These are phyloP conservation scores for Ilyonectria destructans DNA, from an alignment of 2,329 filamentous ascomycete species.

Conservation along the genomic window DNA sequence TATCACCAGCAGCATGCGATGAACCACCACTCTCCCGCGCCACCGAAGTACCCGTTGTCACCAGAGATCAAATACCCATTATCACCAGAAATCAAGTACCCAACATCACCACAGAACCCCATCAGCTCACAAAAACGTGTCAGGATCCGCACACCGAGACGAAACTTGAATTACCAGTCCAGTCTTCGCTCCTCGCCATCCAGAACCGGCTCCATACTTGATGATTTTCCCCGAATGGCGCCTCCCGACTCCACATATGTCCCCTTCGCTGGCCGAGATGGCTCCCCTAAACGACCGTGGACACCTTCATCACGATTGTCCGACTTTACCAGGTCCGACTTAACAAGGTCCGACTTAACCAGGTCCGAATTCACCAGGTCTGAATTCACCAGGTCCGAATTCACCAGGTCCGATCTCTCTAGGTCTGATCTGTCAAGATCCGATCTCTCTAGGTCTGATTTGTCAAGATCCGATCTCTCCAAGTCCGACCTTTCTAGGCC, in stretches of 20 bases:
- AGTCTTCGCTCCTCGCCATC: constrained; percentile 66
- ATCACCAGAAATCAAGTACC: too few relatives aligned
- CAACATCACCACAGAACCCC: constrained; percentile 24
- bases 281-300: constrained; percentile 73
- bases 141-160: constrained; percentile 62
- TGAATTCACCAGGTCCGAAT: constrained; percentile 66
- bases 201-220: constrained; percentile 67
- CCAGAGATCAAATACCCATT: background rate
- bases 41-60: constrained; percentile 30
- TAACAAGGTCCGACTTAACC: constrained; percentile 58
- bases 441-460: constrained; percentile 68
- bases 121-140: constrained; percentile 51
- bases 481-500: constrained; percentile 65
- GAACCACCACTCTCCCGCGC: constrained; percentile 36
- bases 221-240: constrained; percentile 71
- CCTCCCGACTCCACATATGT: constrained; percentile 77
- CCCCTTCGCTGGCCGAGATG: constrained; percentile 67
- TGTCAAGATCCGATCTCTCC: too few relatives aligned
- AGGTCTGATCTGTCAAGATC: background rate
- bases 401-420: constrained; percentile 57
- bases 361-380: constrained; percentile 70
- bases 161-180: constrained; percentile 65
- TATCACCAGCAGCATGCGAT: constrained; percentile 48
- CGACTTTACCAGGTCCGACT: constrained; percentile 64
- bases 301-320: constrained; percentile 66